Evolutionary conservation across 345 rosid species (phyloP), one percentile per base, ranked within the genome.

Genomic region (Erysimum cheiranthoides): DNA sequence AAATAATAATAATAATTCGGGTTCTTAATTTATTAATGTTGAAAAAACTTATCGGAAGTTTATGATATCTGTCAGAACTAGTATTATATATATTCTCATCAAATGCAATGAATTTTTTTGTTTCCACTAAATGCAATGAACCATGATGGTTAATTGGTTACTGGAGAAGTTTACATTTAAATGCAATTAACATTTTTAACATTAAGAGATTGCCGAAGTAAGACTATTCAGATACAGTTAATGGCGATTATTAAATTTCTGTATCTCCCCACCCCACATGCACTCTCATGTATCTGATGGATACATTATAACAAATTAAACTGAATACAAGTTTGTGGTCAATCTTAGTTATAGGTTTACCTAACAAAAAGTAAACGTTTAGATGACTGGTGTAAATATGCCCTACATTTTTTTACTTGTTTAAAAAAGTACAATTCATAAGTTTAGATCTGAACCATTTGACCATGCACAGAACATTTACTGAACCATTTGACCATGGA

Each of bases 51-150:
- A 70, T 70, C 76, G 52, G 45, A 21, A 70, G 66, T 70, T 47
- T 60, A 38, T 13, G 63, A 28, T 52, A 17, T 45, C 0, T 77
- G 80, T 71, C 76, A 77, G 76, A 64, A 42, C 35, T 35, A 21
- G 25, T 21, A 54, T 35, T 52, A 61, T 61, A 27, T 58, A 61
- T 76, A 10, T 18, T 39, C 69, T 68, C 42, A 42, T 61, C 74
- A 61, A 76, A 69, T 76, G 46, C 79, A 76, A 10, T 68, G 64
- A 76, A 57, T 61, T 28, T 71, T 66, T 70, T 56, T 52, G 13
- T 21, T 30, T 57, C 61, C 56, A 50, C 75, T 63, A 65, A 71
- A 59, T 77, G 73, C 76, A 77, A 49, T 77, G 77, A 77, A 71
- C 80, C 47, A 64, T 77, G 38, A 54, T 63, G 30, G 34, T 70